A percentile compares a stretch with the other conserved stretches of the same genome.
Conservation (phyloP, 2,329 filamentous ascomycete species). For the Trichoderma aggressivum region DNA sequence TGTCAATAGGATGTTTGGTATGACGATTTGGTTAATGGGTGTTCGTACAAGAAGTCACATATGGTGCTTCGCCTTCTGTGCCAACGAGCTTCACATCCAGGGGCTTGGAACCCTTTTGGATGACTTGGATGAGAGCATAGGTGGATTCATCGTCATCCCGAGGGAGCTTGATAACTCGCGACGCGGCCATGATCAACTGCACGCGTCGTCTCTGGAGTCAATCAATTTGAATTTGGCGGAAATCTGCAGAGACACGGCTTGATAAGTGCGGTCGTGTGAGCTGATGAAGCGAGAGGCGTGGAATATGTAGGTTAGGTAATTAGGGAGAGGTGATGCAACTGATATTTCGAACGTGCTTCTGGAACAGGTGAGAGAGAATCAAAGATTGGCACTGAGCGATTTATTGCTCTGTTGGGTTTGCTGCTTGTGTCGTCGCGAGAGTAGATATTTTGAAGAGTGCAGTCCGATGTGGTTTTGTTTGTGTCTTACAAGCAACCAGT, state of each 20-base stretch:
- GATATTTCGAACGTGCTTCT: background rate
- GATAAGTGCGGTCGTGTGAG: background rate
- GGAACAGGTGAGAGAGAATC: background rate
- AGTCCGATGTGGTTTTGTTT: background rate
- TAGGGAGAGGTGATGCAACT: background rate
- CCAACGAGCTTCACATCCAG: constrained; percentile 66
- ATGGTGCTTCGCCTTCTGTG: constrained; percentile 63
- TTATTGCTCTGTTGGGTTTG: background rate
- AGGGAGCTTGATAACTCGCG: constrained; percentile 54
- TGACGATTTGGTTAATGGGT: background rate
- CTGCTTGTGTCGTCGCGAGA: background rate
- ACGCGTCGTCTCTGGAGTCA: background rate
- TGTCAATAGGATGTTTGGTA: background rate
- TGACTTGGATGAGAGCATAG: constrained; percentile 61
- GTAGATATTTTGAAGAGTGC: background rate
- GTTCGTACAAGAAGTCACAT: constrained; percentile 53
- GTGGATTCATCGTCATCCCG: constrained; percentile 50
- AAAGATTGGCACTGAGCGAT: no score
- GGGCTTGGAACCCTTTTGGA: constrained; percentile 45
- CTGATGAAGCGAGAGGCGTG: background rate
- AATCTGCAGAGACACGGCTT: no score
- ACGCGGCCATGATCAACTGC: constrained; percentile 27
- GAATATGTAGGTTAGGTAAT: no score
- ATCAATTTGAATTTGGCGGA: no score
- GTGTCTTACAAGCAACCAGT: constrained; percentile 5